A percentile compares a stretch with the other conserved stretches of the same genome.
These are phyloP conservation scores for Xerocomus spinulosus DNA, from an alignment of 768 basidiomycete genomes.

Conservation along the genomic window DNA sequence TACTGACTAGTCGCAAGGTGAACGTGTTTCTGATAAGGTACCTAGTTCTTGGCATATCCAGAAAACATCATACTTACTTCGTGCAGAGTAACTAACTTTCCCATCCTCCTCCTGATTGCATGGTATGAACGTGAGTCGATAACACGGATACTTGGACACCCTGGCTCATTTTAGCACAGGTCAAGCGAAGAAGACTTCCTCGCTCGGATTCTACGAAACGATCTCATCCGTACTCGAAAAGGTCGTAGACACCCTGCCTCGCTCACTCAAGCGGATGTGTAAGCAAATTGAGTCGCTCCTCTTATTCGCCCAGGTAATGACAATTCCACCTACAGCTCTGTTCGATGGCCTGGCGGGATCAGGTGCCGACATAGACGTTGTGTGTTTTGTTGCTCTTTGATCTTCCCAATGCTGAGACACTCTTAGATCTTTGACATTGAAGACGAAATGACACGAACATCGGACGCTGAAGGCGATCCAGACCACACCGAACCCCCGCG, in stretches of 20 bases:
- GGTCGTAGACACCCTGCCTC: slow-evolving; percentile 69
- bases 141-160: background rate
- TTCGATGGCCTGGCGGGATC: slow-evolving; percentile 77
- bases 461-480: slow-evolving; percentile 7
- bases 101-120: slow-evolving; percentile 74
- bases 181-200: slow-evolving; percentile 65
- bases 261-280: slow-evolving; percentile 72
- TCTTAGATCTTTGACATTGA: slow-evolving; percentile 74
- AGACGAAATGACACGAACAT: slow-evolving; percentile 40
- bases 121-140: slow-evolving; percentile 64
- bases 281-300: slow-evolving; percentile 25
- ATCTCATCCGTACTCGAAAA: slow-evolving; percentile 62
- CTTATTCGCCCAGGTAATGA: background rate
- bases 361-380: slow-evolving; percentile 69
- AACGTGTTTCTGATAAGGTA: slow-evolving; percentile 87
- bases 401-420: background rate
- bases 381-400: slow-evolving; percentile 29
- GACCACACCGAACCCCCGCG: slow-evolving; percentile 17
- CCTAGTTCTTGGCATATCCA: background rate
- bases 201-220: slow-evolving; percentile 69
- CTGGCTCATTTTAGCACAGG: slow-evolving; percentile 15
- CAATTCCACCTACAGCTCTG: slow-evolving; percentile 45
- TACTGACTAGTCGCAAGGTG: slow-evolving; percentile 43
- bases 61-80: background rate
- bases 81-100: slow-evolving; percentile 73